Conservation (phyloP, 169 alveolate genomes). For the Eimeria mitis region DNA sequence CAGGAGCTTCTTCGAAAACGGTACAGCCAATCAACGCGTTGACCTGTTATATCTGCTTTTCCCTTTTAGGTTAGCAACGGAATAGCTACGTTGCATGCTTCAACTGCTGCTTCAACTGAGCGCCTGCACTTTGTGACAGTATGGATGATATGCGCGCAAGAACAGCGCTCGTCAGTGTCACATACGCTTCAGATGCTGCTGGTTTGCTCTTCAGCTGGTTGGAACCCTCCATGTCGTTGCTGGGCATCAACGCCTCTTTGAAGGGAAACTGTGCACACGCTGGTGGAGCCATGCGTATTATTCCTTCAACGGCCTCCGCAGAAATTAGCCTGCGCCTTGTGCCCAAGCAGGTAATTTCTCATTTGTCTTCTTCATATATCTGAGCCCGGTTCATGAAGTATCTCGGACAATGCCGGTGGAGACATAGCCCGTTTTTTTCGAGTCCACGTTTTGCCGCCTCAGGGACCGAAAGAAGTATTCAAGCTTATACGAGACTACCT, state of each 20-base stretch:
- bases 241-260: conserved; percentile 56
- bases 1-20: conserved; percentile 42
- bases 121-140: background rate
- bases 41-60: background rate
- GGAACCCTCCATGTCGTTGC: conserved; percentile 70
- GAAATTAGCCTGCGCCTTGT: conserved; percentile 75
- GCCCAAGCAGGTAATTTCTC: conserved; percentile 72
- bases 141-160: background rate
- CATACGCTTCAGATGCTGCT: background rate
- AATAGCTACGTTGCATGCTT: background rate
- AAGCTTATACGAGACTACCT: conserved; percentile 9
- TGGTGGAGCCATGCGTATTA: conserved; percentile 70
- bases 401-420: background rate
- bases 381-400: background rate
- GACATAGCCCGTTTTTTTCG: background rate
- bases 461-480: conserved; percentile 48
- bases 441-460: background rate
- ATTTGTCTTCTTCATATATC: background rate
- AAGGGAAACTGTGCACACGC: conserved; percentile 38
- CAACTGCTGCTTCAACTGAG: no score
- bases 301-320: conserved; percentile 71
- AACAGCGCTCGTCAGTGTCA: background rate
- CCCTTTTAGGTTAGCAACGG: background rate
- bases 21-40: conserved; percentile 5
- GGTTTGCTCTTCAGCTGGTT: conserved; percentile 49